phyloP scores from a whole-genome alignment of 2,329 filamentous ascomycete species.

The Fusarium mangiferae region DNA sequence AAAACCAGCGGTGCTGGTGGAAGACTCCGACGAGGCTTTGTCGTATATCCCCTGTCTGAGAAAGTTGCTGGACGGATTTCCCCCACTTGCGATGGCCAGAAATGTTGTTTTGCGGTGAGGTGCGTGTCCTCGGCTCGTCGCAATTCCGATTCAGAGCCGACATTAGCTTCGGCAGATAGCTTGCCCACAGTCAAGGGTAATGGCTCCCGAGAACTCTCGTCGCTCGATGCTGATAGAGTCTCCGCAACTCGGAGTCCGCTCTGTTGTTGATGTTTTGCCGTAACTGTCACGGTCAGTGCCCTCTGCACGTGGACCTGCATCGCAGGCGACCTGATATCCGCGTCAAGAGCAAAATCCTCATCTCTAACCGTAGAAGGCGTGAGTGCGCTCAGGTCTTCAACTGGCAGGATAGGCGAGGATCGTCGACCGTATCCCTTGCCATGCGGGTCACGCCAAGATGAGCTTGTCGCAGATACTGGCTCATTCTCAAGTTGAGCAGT shows the following conservation, averaged over 20 bases:
- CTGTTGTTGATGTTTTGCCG: constrained; percentile 24
- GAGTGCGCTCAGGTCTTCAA: constrained; percentile 44
- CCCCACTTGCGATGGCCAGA: constrained; percentile 68
- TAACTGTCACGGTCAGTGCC: constrained; percentile 50
- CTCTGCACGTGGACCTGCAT: constrained; percentile 57
- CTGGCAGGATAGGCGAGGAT: constrained; percentile 63
- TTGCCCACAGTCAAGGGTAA: constrained; percentile 61
- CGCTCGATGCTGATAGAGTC: constrained; percentile 26
- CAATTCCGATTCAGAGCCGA: constrained; percentile 15
- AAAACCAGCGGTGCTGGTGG: constrained; percentile 67
- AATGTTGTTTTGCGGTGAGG: constrained; percentile 9
- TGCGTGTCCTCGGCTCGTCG: constrained; percentile 22
- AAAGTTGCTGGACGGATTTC: constrained; percentile 66
- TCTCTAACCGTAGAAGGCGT: constrained; percentile 51
- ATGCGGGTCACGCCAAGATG: constrained; percentile 9
- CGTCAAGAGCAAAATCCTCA: constrained; percentile 57
- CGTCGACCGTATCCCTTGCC: constrained; percentile 46
- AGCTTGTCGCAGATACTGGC: constrained; percentile 5
- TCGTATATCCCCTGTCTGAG: constrained; percentile 60
- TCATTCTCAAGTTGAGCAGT: constrained; percentile 1
- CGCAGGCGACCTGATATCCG: constrained; percentile 62
- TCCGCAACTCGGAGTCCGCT: constrained; percentile 29
- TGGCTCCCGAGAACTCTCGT: constrained; percentile 49
- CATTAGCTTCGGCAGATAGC: constrained; percentile 25
- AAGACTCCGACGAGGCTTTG: constrained; percentile 61